Base-by-base conservation (phyloP, 2,329 filamentous ascomycete species). In the Westerdykella ornata region DNA sequence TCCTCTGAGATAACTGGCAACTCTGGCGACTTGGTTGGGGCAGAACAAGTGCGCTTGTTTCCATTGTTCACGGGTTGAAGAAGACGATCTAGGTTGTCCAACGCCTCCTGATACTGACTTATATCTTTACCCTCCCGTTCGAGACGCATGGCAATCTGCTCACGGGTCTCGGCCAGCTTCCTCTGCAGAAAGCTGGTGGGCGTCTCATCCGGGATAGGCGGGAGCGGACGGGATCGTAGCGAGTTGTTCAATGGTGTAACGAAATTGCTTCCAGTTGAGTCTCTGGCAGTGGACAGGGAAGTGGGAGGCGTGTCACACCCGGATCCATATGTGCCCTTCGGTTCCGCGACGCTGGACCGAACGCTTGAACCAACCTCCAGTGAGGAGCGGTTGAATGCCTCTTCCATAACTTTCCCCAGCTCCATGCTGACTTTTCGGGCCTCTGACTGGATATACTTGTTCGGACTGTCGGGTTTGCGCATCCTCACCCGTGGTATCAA, bases 401-500 rank as follows among this genome's bases (percentile, higher is more conserved):
- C 86, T 57, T 97, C 89, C 57, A 89, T 94, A 44, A 92, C 86
- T 64, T 88, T 87, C 37, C 88, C 87, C 46, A 96, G 81, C 54
- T 88, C 88, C 54, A 78, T 80, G 53, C 88, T 94, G 43, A 94
- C 84, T 53, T 90, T 83, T 5, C 87, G 77, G 40, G 92, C 77
- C 60, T 95, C 89, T 44, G 88, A 87, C 52, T 79, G 82, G 66
- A 80, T 82, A 36, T 72, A 70, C 30, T 75, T 70, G 41, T 68
- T 72, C 1, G 70, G 71, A 34, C 60, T 72, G 60, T 59, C 68
- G 48, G 46, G 66, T 47, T 61, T 75, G 37, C 63, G 59, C 6
- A 60, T 38, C n/a, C 51, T 53, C 15, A 64, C 38, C 5, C 54
- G 53, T 13, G 61, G 50, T 29, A 56, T 56, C 35, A 43, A 47